These are phyloP conservation scores for Thelonectria blattea DNA, from an alignment of 2,329 filamentous ascomycete species.

Conservation along the genomic window DNA sequence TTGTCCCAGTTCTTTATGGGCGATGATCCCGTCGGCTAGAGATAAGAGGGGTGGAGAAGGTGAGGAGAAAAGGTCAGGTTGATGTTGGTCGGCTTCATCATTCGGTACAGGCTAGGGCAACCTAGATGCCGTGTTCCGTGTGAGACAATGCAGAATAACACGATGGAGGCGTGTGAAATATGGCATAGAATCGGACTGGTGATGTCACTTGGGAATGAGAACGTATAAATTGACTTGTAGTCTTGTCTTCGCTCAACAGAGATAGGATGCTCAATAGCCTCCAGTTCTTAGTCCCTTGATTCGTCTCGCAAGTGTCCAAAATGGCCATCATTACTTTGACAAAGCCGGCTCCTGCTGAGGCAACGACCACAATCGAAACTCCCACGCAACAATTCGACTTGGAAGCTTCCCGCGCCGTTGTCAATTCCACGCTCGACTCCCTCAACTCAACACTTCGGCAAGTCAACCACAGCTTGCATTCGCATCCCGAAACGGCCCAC, in stretches of 20 bases:
- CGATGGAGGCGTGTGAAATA: background rate
- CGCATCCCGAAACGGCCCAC: conserved; percentile 24
- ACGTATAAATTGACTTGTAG: no score
- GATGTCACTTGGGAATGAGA: no score
- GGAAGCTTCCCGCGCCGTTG: background rate
- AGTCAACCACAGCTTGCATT: conserved; percentile 12
- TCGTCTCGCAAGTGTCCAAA: background rate
- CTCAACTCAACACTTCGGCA: conserved; percentile 3
- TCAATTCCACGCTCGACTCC: conserved; percentile 2
- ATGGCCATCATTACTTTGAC: background rate
- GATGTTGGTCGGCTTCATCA: background rate
- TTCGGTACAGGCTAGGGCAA: background rate
- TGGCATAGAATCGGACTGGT: no score
- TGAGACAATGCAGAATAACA: background rate
- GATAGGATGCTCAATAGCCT: no score
- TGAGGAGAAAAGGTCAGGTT: background rate
- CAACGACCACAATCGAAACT: background rate
- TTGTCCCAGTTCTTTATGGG: background rate
- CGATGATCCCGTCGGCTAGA: background rate
- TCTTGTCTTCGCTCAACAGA: no score
- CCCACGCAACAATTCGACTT: background rate
- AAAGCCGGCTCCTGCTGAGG: background rate
- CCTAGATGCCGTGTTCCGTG: background rate
- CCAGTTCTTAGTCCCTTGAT: background rate
- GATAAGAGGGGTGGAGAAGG: background rate